Percentiles rank a stretch among this genome's conserved stretches.
phyloP scores from a whole-genome alignment of 768 basidiomycete species.

The Sporobolomyces pararoseus region DNA sequence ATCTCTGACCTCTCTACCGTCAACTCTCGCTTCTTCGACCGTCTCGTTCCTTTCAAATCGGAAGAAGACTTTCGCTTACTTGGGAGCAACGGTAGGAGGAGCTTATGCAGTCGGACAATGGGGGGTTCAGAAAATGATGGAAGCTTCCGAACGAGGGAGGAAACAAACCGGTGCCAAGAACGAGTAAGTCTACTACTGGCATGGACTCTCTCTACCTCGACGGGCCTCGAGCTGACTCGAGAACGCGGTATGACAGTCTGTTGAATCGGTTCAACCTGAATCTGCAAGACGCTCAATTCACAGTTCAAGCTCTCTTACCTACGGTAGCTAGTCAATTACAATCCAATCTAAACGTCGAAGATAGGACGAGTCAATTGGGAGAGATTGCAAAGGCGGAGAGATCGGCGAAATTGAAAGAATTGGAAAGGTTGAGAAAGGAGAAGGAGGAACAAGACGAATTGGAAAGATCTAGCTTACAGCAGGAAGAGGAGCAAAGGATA shows the following conservation, averaged over 20 bases:
- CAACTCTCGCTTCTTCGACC: slow-evolving; percentile 41
- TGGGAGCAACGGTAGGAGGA: slow-evolving; percentile 59
- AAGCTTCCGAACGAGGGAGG: slow-evolving; percentile 62
- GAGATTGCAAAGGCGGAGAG: slow-evolving; percentile 23
- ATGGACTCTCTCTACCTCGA: slow-evolving; percentile 13
- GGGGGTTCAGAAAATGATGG: slow-evolving; percentile 61
- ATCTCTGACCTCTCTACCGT: background rate
- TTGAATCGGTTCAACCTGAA: slow-evolving; percentile 69
- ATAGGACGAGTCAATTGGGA: slow-evolving; percentile 59
- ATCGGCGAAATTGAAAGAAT: background rate
- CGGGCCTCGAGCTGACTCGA: background rate
- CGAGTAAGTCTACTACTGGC: slow-evolving; percentile 56
- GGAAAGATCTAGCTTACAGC: slow-evolving; percentile 3
- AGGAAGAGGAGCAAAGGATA: background rate
- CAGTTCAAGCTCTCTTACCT: slow-evolving; percentile 63
- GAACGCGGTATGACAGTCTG: slow-evolving; percentile 54
- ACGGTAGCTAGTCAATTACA: slow-evolving; percentile 64
- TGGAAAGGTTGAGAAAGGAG: slow-evolving; percentile 10
- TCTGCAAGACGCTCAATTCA: slow-evolving; percentile 72
- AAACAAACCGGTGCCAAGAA: slow-evolving; percentile 64
- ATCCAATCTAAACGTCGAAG: slow-evolving; percentile 72
- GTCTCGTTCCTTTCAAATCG: slow-evolving; percentile 57
- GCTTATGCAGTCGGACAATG: slow-evolving; percentile 64
- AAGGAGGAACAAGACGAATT: slow-evolving; percentile 6
- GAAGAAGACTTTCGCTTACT: slow-evolving; percentile 55